A percentile compares a stretch with the other conserved stretches of the same genome.
phyloP scores from a whole-genome alignment of 164 flowering plant species.

The Liquidambar formosana region DNA sequence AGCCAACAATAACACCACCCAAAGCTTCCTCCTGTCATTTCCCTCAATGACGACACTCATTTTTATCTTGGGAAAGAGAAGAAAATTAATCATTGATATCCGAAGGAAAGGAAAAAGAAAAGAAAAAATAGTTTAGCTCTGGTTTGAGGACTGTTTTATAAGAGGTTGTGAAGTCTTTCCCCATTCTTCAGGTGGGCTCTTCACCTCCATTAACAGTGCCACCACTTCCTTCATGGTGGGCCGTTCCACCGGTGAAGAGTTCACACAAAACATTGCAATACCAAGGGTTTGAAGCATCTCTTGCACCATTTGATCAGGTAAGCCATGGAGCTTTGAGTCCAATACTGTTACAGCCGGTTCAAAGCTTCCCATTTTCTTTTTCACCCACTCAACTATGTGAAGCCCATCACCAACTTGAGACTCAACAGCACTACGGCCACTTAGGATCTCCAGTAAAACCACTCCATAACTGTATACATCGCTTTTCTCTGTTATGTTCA shows the following conservation, averaged over 20 bases:
- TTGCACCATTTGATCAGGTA: constrained; percentile 83
- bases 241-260: constrained; percentile 77
- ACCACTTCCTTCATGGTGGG: constrained; percentile 99
- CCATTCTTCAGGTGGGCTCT: constrained; percentile 83
- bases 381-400: constrained; percentile 98
- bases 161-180: constrained; percentile 92
- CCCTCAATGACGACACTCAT: constrained; percentile 8
- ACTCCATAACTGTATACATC: constrained; percentile 99
- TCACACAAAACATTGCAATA: constrained; percentile 93
- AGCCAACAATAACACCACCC: constrained; percentile 13
- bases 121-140: constrained; percentile 34
- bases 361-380: constrained; percentile 86
- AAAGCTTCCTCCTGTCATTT: constrained; percentile 7
- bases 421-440: constrained; percentile 81
- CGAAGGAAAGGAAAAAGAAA: constrained; percentile 10
- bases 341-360: constrained; percentile 76
- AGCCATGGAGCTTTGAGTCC: constrained; percentile 70
- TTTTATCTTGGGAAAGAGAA: constrained; percentile 13
- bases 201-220: constrained; percentile 86
- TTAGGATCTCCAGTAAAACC: constrained; percentile 80
- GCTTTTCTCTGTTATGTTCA: constrained; percentile 97
- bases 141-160: constrained; percentile 71
- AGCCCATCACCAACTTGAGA: constrained; percentile 67
- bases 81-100: constrained; percentile 21
- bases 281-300: constrained; percentile 97